Evolutionary conservation across 1,284 basidiomycete species (phyloP), one percentile per base, ranked within the genome.

Genomic region (Neotropicomus parvogracilis): DNA sequence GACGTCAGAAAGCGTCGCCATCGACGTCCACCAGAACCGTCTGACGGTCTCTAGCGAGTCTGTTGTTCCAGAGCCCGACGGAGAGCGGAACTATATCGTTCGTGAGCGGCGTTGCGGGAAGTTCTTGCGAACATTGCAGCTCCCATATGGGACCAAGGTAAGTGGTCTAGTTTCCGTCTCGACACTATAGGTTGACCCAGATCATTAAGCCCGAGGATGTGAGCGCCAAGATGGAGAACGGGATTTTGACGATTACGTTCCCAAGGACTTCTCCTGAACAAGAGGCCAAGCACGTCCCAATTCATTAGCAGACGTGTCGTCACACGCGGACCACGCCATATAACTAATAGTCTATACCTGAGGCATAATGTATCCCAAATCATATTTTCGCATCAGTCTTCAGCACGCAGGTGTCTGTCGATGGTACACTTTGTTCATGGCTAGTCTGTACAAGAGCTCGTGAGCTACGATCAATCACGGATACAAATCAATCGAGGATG

Each of bases 21-120:
- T 76, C 48, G 62, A 71, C n/a, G 52, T 74, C 4, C 66, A 70
- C 40, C 65, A 70, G 42, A 63, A 67, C 28, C 58, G 62, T 26
- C 65, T 77, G 46, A 69, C 61, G 10, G 59, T 75, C 6, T 67
- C 70, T n/a, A 71, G 70, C 9, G 65, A 70, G 48, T 27, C 16
- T 2, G 3, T 14, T 8, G 42, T 56, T 32, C 55, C 64, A 5
- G 49, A 50, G 14, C 48, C 61, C 29, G 56, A 68, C 8, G 40
- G 31, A 31, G 40, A 31, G 41, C 53, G 56, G 11, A 68, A 59
- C 0, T 72, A 69, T 34, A 56, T 73, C 24, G 37, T 27, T 16
- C 67, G 61, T 11, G 73, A 75, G 55, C 56, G 72, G 1, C 57
- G 59, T 4, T 64, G 52, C 37, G 72, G 71, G n/a, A 69, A 65